Percentiles rank a stretch among this genome's conserved stretches.
phyloP scores from a whole-genome alignment of 83 land plant genomes.

The Larix sibirica region DNA sequence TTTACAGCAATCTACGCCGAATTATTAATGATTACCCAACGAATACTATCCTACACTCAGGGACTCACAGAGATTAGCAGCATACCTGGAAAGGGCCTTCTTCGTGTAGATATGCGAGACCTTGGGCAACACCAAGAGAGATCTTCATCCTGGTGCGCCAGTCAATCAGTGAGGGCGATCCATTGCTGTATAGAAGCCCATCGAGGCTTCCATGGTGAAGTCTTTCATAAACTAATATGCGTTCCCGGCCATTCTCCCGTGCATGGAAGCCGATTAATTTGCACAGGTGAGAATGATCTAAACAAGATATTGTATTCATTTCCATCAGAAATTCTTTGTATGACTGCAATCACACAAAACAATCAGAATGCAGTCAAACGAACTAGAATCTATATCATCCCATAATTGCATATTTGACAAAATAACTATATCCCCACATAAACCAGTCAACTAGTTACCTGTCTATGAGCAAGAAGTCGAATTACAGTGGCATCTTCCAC shows the following conservation, averaged over 20 bases:
- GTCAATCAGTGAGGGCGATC: slow-evolving; percentile 12
- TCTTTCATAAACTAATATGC: slow-evolving; percentile 33
- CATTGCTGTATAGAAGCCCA: slow-evolving; percentile 20
- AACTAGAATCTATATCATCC: not conserved
- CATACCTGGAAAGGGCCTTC: slow-evolving; percentile 23
- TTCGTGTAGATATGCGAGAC: slow-evolving; percentile 33
- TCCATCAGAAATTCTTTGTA: slow-evolving; percentile 30
- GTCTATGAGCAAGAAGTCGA: not conserved
- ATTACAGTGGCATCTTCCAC: not conserved
- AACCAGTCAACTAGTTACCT: not conserved
- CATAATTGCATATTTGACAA: no score
- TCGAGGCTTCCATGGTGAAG: slow-evolving; percentile 35
- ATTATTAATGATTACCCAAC: not conserved
- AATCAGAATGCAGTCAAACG: not conserved
- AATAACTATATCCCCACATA: not conserved
- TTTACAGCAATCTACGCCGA: not conserved
- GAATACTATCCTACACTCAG: not conserved
- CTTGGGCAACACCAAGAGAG: slow-evolving; percentile 34
- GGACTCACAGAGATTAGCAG: not conserved
- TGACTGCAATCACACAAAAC: not conserved
- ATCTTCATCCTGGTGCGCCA: slow-evolving; percentile 41
- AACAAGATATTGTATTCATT: slow-evolving; percentile 14
- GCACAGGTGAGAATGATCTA: slow-evolving; percentile 32
- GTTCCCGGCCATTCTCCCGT: slow-evolving; percentile 16
- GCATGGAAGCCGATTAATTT: slow-evolving; percentile 34